Evolutionary conservation across 139 green algal genomes (phyloP).

Genomic region (Ettlia oleoabundans): DNA sequence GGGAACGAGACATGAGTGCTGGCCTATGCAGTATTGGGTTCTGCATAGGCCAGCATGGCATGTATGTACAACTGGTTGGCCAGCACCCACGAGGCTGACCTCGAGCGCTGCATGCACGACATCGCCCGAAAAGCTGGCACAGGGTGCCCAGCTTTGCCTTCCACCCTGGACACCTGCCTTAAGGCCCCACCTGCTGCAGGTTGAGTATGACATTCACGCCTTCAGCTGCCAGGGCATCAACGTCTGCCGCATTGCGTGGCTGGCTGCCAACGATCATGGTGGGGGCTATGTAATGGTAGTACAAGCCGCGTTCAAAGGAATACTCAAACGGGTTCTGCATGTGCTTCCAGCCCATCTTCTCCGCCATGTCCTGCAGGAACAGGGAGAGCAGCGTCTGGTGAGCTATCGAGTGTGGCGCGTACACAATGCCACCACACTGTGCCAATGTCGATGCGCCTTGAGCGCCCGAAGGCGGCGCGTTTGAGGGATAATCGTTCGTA

Average conservation of each 20-base stretch:
- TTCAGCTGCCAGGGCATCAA: conserved; percentile 50
- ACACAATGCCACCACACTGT: too few relatives aligned
- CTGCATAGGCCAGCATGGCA: too few relatives aligned
- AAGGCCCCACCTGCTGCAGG: conserved; percentile 63
- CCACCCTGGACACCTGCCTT: too few relatives aligned
- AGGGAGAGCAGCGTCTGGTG: not conserved
- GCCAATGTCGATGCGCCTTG: too few relatives aligned
- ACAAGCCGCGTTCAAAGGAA: conserved; percentile 66
- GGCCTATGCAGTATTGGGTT: too few relatives aligned
- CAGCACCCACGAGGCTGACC: too few relatives aligned
- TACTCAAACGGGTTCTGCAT: conserved; percentile 61
- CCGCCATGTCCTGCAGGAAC: conserved; percentile 35
- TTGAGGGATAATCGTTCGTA: too few relatives aligned
- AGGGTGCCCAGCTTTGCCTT: conserved; percentile 46
- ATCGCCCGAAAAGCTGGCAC: not conserved
- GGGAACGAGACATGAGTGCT: not conserved
- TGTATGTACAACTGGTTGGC: too few relatives aligned
- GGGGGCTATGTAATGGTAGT: conserved; percentile 73
- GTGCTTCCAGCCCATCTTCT: conserved; percentile 59
- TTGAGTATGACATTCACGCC: conserved; percentile 47
- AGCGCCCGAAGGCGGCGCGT: too few relatives aligned
- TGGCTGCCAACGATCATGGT: conserved; percentile 71
- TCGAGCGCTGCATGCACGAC: too few relatives aligned
- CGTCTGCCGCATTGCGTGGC: conserved; percentile 59
- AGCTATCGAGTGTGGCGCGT: too few relatives aligned